Conservation (phyloP, 2,329 filamentous ascomycete genomes). For the Ophiostoma novo-ulmi region DNA sequence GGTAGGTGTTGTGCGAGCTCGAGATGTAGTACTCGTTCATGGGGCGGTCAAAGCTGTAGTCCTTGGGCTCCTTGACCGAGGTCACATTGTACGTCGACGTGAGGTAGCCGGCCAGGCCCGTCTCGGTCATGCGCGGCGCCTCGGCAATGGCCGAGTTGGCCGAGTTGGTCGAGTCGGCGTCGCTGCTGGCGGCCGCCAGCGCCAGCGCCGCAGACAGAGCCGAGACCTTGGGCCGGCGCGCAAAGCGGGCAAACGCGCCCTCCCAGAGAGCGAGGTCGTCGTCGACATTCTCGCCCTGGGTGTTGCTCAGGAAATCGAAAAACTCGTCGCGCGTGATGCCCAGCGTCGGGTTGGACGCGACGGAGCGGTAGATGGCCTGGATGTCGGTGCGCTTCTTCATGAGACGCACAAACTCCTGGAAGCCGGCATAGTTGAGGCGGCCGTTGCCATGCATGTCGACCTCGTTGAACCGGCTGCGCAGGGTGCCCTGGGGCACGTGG, state of each 20-base stretch:
- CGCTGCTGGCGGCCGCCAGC: not conserved
- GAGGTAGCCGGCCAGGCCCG: slow-evolving; percentile 72
- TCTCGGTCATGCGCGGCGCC: slow-evolving; percentile 63
- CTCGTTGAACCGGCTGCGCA: slow-evolving; percentile 67
- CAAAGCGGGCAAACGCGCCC: slow-evolving; percentile 64
- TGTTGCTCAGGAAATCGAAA: slow-evolving; percentile 63
- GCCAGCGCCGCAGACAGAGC: slow-evolving; percentile 28
- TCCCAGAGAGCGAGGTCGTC: slow-evolving; percentile 63
- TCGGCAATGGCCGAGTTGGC: slow-evolving; percentile 32
- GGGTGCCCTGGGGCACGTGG: slow-evolving; percentile 70
- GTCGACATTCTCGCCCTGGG: slow-evolving; percentile 72
- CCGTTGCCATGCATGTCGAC: slow-evolving; percentile 62
- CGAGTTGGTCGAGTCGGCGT: not conserved
- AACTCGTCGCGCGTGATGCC: slow-evolving; percentile 72
- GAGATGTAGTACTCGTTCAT: slow-evolving; percentile 98
- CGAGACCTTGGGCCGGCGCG: slow-evolving; percentile 48
- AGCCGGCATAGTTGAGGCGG: slow-evolving; percentile 71
- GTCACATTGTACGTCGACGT: slow-evolving; percentile 68
- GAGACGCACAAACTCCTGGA: slow-evolving; percentile 73
- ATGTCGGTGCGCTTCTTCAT: slow-evolving; percentile 84
- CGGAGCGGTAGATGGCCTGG: slow-evolving; percentile 61
- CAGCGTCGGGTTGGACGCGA: slow-evolving; percentile 53
- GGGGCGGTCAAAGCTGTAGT: slow-evolving; percentile 68
- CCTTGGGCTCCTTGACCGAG: slow-evolving; percentile 54
- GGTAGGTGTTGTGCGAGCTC: slow-evolving; percentile 97